These are phyloP conservation scores for Phytophthora constricta DNA, from an alignment of 352 stramenopile species.

Conservation along the genomic window DNA sequence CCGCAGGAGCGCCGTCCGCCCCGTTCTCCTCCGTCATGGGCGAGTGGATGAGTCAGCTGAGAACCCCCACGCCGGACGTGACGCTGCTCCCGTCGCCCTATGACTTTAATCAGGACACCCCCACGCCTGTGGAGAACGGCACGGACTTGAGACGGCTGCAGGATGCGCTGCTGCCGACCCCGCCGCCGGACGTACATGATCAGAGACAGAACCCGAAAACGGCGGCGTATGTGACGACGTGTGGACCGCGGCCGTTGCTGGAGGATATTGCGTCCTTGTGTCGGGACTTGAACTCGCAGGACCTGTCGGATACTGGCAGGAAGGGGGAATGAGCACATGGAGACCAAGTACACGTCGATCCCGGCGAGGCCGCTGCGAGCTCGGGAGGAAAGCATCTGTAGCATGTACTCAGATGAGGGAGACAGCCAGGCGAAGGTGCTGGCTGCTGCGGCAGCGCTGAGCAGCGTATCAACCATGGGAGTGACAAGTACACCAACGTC, in stretches of 20 bases:
- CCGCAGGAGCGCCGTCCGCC: constrained; percentile 39
- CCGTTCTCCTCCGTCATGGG: constrained; percentile 78
- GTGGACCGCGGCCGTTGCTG: constrained; percentile 58
- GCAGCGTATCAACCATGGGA: constrained; percentile 37
- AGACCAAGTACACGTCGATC: constrained; percentile 32
- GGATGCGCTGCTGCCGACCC: constrained; percentile 76
- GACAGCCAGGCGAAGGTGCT: constrained; percentile 37
- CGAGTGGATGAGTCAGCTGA: constrained; percentile 83
- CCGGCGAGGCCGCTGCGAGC: constrained; percentile 31
- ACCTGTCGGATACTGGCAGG: constrained; percentile 37
- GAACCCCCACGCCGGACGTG: constrained; percentile 80
- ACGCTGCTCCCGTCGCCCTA: constrained; percentile 80
- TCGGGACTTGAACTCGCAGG: constrained; percentile 77
- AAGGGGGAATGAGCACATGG: constrained; percentile 36
- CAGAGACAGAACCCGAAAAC: constrained; percentile 70
- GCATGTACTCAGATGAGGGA: constrained; percentile 38
- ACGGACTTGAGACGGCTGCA: constrained; percentile 79
- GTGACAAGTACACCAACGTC: constrained; percentile 17
- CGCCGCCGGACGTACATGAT: constrained; percentile 63
- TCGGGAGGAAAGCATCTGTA: constrained; percentile 41
- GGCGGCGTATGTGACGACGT: constrained; percentile 58
- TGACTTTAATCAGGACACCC: constrained; percentile 80
- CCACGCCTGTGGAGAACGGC: constrained; percentile 73
- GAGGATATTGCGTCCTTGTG: constrained; percentile 85
- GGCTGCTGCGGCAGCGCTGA: constrained; percentile 34